phyloP scores from a whole-genome alignment of 2,329 filamentous ascomycete species.

The Cladosporium sp. region DNA sequence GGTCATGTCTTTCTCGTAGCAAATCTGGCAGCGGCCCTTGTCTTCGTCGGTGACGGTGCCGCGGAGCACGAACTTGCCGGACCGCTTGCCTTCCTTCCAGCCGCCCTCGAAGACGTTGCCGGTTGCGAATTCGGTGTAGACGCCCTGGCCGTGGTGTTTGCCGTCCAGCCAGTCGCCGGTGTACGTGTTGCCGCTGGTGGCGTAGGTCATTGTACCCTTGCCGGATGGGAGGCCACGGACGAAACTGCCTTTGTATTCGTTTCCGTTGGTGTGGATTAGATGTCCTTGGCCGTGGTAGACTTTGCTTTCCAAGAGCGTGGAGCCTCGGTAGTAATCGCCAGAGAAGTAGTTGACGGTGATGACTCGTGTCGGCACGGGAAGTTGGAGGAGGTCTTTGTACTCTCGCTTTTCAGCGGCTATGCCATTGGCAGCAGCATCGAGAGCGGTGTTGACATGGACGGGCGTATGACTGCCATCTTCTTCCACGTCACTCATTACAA shows the following conservation, averaged over 20 bases:
- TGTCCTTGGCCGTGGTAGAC: slow-evolving; percentile 52
- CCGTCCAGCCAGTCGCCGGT: slow-evolving; percentile 59
- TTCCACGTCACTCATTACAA: slow-evolving; percentile 29
- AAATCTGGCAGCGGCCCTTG: slow-evolving; percentile 57
- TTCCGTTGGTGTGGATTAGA: slow-evolving; percentile 50
- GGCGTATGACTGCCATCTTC: slow-evolving; percentile 8
- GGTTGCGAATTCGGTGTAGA: slow-evolving; percentile 51
- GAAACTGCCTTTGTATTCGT: slow-evolving; percentile 55
- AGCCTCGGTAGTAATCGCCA: slow-evolving; percentile 54
- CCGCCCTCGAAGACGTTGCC: slow-evolving; percentile 60
- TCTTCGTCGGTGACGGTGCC: slow-evolving; percentile 61
- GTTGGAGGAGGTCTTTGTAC: neutral
- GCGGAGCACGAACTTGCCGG: slow-evolving; percentile 58
- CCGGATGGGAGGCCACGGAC: slow-evolving; percentile 51
- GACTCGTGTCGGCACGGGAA: slow-evolving; percentile 34
- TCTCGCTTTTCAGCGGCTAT: slow-evolving; percentile 20
- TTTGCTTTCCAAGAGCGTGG: slow-evolving; percentile 40
- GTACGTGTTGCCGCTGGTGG: slow-evolving; percentile 60
- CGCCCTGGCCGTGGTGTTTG: slow-evolving; percentile 56
- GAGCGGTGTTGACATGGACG: slow-evolving; percentile 28
- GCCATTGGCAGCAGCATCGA: slow-evolving; percentile 41
- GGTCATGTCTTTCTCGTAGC: slow-evolving; percentile 57
- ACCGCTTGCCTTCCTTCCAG: slow-evolving; percentile 57
- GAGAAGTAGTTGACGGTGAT: slow-evolving; percentile 51
- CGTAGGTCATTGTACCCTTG: slow-evolving; percentile 54